These are phyloP conservation scores for Trichoderma breve DNA, from an alignment of 2,329 filamentous ascomycete genomes.

Conservation along the genomic window DNA sequence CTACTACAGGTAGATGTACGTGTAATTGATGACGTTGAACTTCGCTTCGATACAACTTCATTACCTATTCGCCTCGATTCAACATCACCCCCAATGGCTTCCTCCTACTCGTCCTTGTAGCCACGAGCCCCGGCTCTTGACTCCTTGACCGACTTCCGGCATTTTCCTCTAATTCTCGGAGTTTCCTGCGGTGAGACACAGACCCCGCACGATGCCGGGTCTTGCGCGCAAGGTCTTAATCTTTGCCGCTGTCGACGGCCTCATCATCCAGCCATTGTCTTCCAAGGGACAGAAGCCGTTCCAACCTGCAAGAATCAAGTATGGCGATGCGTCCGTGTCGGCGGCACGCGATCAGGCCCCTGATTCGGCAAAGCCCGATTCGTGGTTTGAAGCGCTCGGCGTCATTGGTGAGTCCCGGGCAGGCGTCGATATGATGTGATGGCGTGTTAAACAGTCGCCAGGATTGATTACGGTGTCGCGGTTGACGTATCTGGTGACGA, in stretches of 20 bases:
- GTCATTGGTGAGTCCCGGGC: conserved; percentile 49
- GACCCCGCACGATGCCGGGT: conserved; percentile 60
- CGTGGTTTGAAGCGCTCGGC: conserved; percentile 59
- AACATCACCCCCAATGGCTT: conserved; percentile 12
- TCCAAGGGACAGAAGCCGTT: conserved; percentile 56
- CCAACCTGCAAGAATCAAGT: conserved; percentile 67
- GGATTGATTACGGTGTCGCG: conserved; percentile 81
- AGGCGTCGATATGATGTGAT: background rate
- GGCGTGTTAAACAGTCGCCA: conserved; percentile 37
- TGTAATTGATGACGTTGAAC: conserved; percentile 16
- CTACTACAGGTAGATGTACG: background rate
- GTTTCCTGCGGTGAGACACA: background rate
- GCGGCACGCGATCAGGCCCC: conserved; percentile 45
- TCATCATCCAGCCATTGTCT: conserved; percentile 73
- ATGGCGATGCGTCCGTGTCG: conserved; percentile 55
- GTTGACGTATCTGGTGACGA: conserved; percentile 79
- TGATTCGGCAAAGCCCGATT: conserved; percentile 44
- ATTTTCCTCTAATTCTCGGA: background rate
- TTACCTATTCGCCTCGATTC: conserved; percentile 2
- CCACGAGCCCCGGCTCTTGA: conserved; percentile 8
- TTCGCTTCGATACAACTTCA: background rate
- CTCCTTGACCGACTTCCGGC: background rate
- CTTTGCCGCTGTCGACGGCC: conserved; percentile 76
- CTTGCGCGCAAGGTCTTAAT: conserved; percentile 78
- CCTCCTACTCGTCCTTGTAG: conserved; percentile 1